These are phyloP conservation scores for Backusella luteola DNA, from an alignment of 192 early-diverging fungal genomes.

Conservation along the genomic window DNA sequence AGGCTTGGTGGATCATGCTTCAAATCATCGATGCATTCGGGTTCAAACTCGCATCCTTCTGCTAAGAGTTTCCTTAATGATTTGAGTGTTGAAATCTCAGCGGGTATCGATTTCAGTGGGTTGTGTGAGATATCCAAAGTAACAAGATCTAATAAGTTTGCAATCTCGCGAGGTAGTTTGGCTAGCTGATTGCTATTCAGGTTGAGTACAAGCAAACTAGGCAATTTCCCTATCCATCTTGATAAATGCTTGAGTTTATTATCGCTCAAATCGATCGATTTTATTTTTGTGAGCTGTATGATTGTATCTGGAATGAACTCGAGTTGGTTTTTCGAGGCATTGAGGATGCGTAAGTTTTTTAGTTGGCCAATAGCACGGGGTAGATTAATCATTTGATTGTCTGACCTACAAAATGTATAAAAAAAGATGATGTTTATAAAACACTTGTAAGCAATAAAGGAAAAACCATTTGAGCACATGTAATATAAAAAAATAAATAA, in stretches of 20 bases:
- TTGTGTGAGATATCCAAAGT: conserved; percentile 69
- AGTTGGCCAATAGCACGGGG: conserved; percentile 76
- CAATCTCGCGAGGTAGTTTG: conserved; percentile 64
- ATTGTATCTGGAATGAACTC: conserved; percentile 66
- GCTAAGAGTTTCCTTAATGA: conserved; percentile 58
- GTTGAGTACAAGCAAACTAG: conserved; percentile 63
- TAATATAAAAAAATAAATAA: neutral
- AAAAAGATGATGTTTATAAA: neutral
- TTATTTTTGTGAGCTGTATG: conserved; percentile 60
- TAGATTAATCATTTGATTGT: conserved; percentile 65
- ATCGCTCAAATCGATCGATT: conserved; percentile 59
- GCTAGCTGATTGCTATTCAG: conserved; percentile 61
- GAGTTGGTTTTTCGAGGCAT: conserved; percentile 66
- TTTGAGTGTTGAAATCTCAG: conserved; percentile 69
- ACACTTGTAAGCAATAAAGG: neutral
- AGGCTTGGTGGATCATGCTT: conserved; percentile 60
- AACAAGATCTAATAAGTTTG: conserved; percentile 54
- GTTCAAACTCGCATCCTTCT: conserved; percentile 53
- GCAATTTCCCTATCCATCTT: conserved; percentile 54
- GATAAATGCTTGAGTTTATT: conserved; percentile 71
- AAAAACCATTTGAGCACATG: conserved; percentile 1
- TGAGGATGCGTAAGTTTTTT: conserved; percentile 61
- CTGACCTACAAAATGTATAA: conserved; percentile 53
- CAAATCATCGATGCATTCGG: conserved; percentile 42
- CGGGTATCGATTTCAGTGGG: conserved; percentile 63